A percentile compares a stretch with the other conserved stretches of the same genome.
These are phyloP conservation scores for Galium porrigens DNA, from an alignment of 305 asterid species.

Conservation along the genomic window DNA sequence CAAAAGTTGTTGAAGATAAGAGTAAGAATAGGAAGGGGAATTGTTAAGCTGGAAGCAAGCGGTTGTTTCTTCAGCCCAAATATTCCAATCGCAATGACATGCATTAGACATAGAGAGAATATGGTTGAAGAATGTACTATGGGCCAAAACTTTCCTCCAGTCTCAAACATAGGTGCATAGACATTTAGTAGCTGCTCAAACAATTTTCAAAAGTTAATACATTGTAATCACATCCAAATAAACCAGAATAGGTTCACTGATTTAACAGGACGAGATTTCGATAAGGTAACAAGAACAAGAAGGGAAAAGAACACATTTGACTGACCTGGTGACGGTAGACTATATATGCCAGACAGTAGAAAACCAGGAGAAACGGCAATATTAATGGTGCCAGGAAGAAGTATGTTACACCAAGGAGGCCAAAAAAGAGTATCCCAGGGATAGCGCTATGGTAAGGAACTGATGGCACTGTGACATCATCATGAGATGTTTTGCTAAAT, in stretches of 20 bases:
- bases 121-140: slow-evolving; percentile 75
- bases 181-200: slow-evolving; percentile 57
- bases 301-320: slow-evolving; percentile 5
- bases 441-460: slow-evolving; percentile 70
- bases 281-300: background rate
- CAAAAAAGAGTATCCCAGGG: slow-evolving; percentile 67
- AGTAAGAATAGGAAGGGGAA: slow-evolving; percentile 88
- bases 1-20: slow-evolving; percentile 75
- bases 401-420: slow-evolving; percentile 76
- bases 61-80: slow-evolving; percentile 76
- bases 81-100: slow-evolving; percentile 76
- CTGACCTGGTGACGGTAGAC: slow-evolving; percentile 88
- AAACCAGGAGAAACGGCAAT: slow-evolving; percentile 69
- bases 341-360: slow-evolving; percentile 73
- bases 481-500: slow-evolving; percentile 32
- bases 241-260: background rate
- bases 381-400: slow-evolving; percentile 85
- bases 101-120: slow-evolving; percentile 72
- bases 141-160: slow-evolving; percentile 97
- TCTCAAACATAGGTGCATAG: slow-evolving; percentile 62
- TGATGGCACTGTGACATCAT: slow-evolving; percentile 56
- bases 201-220: background rate
- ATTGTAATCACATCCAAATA: background rate
- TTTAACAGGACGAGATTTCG: background rate
- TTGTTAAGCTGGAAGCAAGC: slow-evolving; percentile 55